Percentiles rank a stretch among this genome's conserved stretches.
Evolutionary conservation across 169 alveolate species (phyloP).

Genomic region (Nephromyces sp.): DNA sequence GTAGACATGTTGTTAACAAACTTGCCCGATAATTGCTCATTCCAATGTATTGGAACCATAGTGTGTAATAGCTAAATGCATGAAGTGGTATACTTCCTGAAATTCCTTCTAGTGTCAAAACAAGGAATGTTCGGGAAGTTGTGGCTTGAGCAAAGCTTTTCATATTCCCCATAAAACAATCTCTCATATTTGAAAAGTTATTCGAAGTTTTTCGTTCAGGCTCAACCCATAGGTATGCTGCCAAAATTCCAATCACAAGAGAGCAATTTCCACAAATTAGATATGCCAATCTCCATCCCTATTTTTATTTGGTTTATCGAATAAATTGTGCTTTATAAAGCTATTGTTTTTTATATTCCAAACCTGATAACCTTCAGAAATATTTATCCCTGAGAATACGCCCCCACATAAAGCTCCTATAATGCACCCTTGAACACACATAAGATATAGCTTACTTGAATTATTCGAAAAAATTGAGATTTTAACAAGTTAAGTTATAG

Average conservation of each 20-base stretch:
- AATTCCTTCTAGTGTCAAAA: slow-evolving; percentile 54
- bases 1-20: slow-evolving; percentile 57
- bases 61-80: slow-evolving; percentile 69
- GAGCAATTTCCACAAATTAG: slow-evolving; percentile 20
- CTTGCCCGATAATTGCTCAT: slow-evolving; percentile 71
- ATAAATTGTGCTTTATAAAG: no score
- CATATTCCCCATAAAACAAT: background rate
- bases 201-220: slow-evolving; percentile 18
- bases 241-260: slow-evolving; percentile 18
- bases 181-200: background rate
- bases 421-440: slow-evolving; percentile 21
- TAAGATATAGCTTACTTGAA: no score
- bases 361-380: slow-evolving; percentile 17
- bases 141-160: slow-evolving; percentile 26
- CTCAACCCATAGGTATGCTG: slow-evolving; percentile 20
- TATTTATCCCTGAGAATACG: slow-evolving; percentile 10
- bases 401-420: slow-evolving; percentile 34
- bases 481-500: no score
- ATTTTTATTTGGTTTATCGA: background rate
- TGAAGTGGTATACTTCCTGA: slow-evolving; percentile 74
- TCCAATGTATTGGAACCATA: slow-evolving; percentile 73
- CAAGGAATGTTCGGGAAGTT: slow-evolving; percentile 22
- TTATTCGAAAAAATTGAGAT: no score
- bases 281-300: slow-evolving; percentile 39
- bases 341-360: no score